Evolutionary conservation across 768 basidiomycete genomes (phyloP).

Genomic region (Nidularia sp.): DNA sequence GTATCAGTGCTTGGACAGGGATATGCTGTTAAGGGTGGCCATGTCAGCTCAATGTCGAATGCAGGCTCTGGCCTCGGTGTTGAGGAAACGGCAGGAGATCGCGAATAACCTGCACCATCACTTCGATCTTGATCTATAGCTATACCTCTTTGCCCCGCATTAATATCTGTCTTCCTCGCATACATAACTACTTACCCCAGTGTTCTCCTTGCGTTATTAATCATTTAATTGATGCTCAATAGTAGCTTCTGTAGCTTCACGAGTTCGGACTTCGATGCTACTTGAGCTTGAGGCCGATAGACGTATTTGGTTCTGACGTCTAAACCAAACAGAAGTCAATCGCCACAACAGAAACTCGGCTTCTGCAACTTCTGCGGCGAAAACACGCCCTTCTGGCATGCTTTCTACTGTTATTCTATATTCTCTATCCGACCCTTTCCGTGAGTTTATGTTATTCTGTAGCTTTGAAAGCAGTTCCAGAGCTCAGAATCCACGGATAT

Average conservation of each 20-base stretch:
- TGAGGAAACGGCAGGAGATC: slow-evolving; percentile 22
- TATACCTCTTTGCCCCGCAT: background rate
- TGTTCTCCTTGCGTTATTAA: too few relatives aligned
- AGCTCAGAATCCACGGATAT: background rate
- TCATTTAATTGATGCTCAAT: too few relatives aligned
- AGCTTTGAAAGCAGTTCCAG: background rate
- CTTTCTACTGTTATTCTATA: background rate
- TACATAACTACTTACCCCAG: too few relatives aligned
- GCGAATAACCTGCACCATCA: slow-evolving; percentile 30
- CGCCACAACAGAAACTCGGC: background rate
- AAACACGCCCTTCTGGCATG: too few relatives aligned
- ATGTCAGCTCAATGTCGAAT: slow-evolving; percentile 30
- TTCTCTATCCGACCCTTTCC: background rate
- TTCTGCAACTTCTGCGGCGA: too few relatives aligned
- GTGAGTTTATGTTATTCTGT: too few relatives aligned
- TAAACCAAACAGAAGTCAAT: background rate
- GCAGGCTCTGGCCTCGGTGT: slow-evolving; percentile 26
- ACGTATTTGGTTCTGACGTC: background rate
- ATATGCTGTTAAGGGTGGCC: slow-evolving; percentile 21
- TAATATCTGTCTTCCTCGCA: too few relatives aligned
- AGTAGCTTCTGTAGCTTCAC: too few relatives aligned
- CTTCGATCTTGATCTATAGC: slow-evolving; percentile 23
- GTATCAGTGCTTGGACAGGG: slow-evolving; percentile 21
- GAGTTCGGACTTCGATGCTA: too few relatives aligned
- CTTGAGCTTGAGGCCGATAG: too few relatives aligned